Conservation (phyloP, 1,284 basidiomycete species). For the Xerocomus amazonicus region DNA sequence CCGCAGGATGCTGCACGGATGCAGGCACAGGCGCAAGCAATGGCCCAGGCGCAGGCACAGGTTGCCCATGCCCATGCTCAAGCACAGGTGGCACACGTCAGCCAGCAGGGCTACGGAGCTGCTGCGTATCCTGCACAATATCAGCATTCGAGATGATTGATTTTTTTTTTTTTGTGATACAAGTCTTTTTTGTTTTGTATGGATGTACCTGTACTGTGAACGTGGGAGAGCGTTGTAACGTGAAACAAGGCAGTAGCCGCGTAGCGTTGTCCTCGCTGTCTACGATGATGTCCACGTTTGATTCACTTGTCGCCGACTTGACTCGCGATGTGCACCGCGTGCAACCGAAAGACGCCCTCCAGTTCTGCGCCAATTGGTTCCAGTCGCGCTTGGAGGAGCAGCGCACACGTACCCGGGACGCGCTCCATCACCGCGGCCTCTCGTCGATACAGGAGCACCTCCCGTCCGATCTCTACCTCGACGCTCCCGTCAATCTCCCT, state of each 20-base stretch:
- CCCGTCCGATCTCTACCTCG: conserved; percentile 58
- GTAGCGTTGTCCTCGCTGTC: conserved; percentile 6
- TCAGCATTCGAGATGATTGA: conserved; percentile 30
- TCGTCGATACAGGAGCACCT: conserved; percentile 47
- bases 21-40: conserved; percentile 40
- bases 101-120: conserved; percentile 28
- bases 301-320: conserved; percentile 79
- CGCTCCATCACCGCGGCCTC: conserved; percentile 50
- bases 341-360: conserved; percentile 85
- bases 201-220: conserved; percentile 7
- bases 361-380: conserved; percentile 97
- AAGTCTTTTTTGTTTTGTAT: conserved; percentile 12
- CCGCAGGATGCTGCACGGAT: conserved; percentile 35
- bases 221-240: conserved; percentile 23
- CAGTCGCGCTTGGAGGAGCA: conserved; percentile 83
- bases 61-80: conserved; percentile 39
- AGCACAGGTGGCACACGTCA: conserved; percentile 28
- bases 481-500: conserved; percentile 42
- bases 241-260: conserved; percentile 4
- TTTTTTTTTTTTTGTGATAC: neutral
- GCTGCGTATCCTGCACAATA: conserved; percentile 31
- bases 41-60: conserved; percentile 39
- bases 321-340: conserved; percentile 82
- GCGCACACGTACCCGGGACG: conserved; percentile 65
- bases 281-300: conserved; percentile 61